Evolutionary conservation across 2,329 filamentous ascomycete genomes (phyloP).

Genomic region (Bipolaris oryzae): DNA sequence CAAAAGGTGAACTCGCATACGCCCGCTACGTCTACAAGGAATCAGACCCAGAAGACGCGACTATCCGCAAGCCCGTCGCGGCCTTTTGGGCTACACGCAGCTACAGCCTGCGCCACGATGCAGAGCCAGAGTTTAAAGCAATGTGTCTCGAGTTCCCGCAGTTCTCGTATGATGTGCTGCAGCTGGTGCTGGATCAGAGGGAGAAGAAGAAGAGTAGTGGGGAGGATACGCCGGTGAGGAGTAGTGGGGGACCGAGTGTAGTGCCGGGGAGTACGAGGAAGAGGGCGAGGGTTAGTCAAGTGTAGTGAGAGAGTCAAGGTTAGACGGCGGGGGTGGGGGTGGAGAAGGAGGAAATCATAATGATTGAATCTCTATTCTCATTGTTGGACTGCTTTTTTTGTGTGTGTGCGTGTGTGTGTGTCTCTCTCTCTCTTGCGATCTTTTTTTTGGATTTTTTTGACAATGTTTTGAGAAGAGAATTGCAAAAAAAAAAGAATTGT

Average conservation of each 20-base stretch:
- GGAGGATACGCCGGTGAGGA: slow-evolving; percentile 25
- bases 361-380: too few species aligned
- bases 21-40: slow-evolving; percentile 88
- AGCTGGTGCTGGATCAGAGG: slow-evolving; percentile 60
- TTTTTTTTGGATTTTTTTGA: too few species aligned
- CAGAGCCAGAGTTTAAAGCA: slow-evolving; percentile 80
- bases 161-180: slow-evolving; percentile 91
- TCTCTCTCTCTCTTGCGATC: too few species aligned
- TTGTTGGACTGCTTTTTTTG: background rate
- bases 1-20: slow-evolving; percentile 88
- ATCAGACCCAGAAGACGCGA: slow-evolving; percentile 70
- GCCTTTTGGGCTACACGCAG: slow-evolving; percentile 85
- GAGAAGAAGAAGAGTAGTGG: slow-evolving; percentile 51
- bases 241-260: slow-evolving; percentile 47
- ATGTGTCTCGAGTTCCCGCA: slow-evolving; percentile 90
- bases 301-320: slow-evolving; percentile 20
- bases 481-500: too few species aligned
- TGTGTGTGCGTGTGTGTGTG: too few species aligned
- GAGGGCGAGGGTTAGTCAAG: slow-evolving; percentile 39
- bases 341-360: too few species aligned
- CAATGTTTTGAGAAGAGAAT: too few species aligned
- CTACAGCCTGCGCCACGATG: slow-evolving; percentile 82
- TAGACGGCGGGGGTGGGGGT: too few species aligned
- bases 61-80: slow-evolving; percentile 82
- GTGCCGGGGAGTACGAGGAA: slow-evolving; percentile 45